These are phyloP conservation scores for Oidium heveae DNA, from an alignment of 2,329 filamentous ascomycete genomes.

Conservation along the genomic window DNA sequence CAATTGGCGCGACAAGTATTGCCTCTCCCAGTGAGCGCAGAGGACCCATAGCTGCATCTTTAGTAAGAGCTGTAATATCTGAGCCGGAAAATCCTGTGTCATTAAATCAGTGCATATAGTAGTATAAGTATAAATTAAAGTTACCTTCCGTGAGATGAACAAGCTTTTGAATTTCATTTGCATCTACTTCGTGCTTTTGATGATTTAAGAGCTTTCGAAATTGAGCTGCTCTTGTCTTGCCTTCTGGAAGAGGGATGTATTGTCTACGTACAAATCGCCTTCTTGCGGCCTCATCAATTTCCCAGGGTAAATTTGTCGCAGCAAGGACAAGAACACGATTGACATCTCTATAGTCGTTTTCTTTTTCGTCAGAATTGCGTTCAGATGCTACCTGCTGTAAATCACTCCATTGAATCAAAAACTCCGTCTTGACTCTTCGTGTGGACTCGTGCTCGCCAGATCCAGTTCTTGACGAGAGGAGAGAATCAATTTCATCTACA, in stretches of 20 bases:
- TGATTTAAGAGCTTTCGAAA: constrained; percentile 56
- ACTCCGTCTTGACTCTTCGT: constrained; percentile 86
- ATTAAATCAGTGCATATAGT: constrained; percentile 3
- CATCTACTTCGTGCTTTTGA: constrained; percentile 43
- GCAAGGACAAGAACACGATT: constrained; percentile 79
- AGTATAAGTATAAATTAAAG: constrained; percentile 1
- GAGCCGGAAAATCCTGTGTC: constrained; percentile 76
- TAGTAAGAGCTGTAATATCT: constrained; percentile 87
- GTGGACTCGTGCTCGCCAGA: constrained; percentile 82
- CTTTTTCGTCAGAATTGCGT: constrained; percentile 39
- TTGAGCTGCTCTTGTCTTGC: constrained; percentile 55
- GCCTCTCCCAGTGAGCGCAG: constrained; percentile 74
- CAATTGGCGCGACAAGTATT: constrained; percentile 73
- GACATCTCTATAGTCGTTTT: constrained; percentile 52
- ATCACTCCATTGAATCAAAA: constrained; percentile 92
- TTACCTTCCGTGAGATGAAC: constrained; percentile 49
- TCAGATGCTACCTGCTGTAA: constrained; percentile 78
- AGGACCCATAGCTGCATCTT: constrained; percentile 95
- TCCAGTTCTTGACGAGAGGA: constrained; percentile 64
- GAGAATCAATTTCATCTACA: constrained; percentile 89
- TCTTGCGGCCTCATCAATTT: constrained; percentile 85
- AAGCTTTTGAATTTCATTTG: constrained; percentile 45
- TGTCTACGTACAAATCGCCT: constrained; percentile 77
- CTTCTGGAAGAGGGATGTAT: constrained; percentile 85
- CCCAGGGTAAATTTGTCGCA: constrained; percentile 91